A percentile compares a stretch with the other conserved stretches of the same genome.
Conservation (phyloP, 2,329 filamentous ascomycete species). For the Colletotrichum gigasporum region DNA sequence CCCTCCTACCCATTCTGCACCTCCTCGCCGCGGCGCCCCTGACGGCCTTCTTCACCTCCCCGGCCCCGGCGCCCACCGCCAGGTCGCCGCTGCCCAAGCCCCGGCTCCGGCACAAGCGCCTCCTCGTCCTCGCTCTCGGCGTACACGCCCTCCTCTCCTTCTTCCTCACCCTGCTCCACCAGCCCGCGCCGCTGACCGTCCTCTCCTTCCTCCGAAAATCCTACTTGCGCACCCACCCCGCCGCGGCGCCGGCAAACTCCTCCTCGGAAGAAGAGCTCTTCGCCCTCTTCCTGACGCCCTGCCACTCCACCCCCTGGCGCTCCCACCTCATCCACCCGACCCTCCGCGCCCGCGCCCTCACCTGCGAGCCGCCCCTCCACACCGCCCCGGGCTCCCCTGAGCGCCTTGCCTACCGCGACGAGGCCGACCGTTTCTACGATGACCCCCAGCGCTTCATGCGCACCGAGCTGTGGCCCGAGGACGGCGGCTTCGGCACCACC, state of each 20-base stretch:
- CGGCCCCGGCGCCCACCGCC: conserved; percentile 39
- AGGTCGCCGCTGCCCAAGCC: conserved; percentile 38
- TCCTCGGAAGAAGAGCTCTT: conserved; percentile 58
- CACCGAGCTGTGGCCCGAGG: conserved; percentile 61
- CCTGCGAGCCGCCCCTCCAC: conserved; percentile 88
- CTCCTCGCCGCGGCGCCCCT: conserved; percentile 78
- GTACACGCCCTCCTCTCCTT: conserved; percentile 76
- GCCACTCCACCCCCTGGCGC: conserved; percentile 95
- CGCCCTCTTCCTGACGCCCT: conserved; percentile 90
- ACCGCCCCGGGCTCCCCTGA: conserved; percentile 66
- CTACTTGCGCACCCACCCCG: conserved; percentile 69
- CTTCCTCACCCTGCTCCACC: conserved; percentile 82
- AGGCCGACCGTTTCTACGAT: conserved; percentile 91
- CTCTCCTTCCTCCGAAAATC: conserved; percentile 78
- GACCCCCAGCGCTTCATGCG: conserved; percentile 65
- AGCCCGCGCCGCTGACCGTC: conserved; percentile 80
- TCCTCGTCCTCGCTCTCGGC: conserved; percentile 67
- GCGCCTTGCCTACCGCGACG: conserved; percentile 79
- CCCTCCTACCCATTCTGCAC: conserved; percentile 87
- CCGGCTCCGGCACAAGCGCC: conserved; percentile 58
- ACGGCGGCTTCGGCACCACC: not conserved
- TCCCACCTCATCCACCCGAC: conserved; percentile 81
- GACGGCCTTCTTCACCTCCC: conserved; percentile 69
- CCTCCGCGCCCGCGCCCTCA: conserved; percentile 83
- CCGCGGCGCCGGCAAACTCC: conserved; percentile 41